Percentiles rank a stretch among this genome's conserved stretches.
phyloP scores from a whole-genome alignment of 345 rosid species.

The Salix exigua region DNA sequence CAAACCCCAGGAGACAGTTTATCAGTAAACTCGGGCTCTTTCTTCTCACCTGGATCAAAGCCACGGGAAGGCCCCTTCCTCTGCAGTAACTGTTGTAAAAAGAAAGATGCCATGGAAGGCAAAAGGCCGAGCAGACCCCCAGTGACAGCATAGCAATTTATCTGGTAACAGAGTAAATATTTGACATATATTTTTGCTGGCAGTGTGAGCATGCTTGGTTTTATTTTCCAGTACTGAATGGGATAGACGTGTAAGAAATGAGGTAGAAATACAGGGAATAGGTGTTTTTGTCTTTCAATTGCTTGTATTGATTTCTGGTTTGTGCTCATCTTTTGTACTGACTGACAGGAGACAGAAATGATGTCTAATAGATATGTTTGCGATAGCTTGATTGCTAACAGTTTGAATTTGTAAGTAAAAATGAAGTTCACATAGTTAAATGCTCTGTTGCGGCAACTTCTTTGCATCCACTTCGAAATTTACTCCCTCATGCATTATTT shows the following conservation, averaged over 20 bases:
- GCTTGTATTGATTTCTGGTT: conserved; percentile 32
- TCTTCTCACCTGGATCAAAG: conserved; percentile 68
- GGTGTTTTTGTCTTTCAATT: conserved; percentile 30
- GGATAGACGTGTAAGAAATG: conserved; percentile 37
- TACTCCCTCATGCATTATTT: background rate
- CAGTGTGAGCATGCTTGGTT: conserved; percentile 49
- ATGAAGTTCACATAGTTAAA: conserved; percentile 26
- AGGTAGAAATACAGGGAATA: conserved; percentile 36
- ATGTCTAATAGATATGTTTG: conserved; percentile 36
- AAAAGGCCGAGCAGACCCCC: conserved; percentile 63
- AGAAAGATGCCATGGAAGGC: conserved; percentile 99
- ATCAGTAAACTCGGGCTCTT: conserved; percentile 54
- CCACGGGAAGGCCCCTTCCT: conserved; percentile 96
- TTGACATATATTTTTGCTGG: conserved; percentile 35
- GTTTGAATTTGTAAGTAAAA: conserved; percentile 50
- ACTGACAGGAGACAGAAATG: conserved; percentile 32
- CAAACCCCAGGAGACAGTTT: conserved; percentile 61
- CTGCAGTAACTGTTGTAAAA: conserved; percentile 70
- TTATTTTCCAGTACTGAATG: conserved; percentile 32
- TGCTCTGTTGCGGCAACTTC: conserved; percentile 8
- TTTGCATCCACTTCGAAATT: background rate
- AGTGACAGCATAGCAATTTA: conserved; percentile 38
- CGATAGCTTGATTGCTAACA: conserved; percentile 55
- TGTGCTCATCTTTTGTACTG: conserved; percentile 38
- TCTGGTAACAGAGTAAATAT: conserved; percentile 46